These are phyloP conservation scores for Micractinium sp. DNA, from an alignment of 139 green algal genomes.

Conservation along the genomic window DNA sequence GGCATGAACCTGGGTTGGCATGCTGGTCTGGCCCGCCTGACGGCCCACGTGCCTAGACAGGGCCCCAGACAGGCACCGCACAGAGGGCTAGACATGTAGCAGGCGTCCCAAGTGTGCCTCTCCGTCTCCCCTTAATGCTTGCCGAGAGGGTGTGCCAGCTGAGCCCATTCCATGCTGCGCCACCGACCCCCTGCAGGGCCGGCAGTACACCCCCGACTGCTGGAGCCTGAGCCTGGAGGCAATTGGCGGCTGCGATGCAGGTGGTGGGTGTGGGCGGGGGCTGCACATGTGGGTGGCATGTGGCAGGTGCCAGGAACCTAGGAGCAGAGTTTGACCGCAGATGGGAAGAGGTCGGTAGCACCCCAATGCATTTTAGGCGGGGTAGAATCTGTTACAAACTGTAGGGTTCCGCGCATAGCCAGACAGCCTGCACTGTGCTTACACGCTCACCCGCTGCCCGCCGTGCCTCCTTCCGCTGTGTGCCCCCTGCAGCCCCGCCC, in stretches of 20 bases:
- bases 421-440: not conserved
- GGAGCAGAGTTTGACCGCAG: not conserved
- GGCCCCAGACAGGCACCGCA: no score
- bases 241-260: not conserved
- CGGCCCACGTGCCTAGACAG: not conserved
- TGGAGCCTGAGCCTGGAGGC: slow-evolving; percentile 16
- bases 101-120: no score
- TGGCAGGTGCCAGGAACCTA: not conserved
- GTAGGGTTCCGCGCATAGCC: not conserved
- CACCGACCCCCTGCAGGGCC: slow-evolving; percentile 18
- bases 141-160: no score
- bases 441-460: not conserved
- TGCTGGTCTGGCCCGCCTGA: not conserved
- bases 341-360: not conserved
- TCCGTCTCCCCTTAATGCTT: no score
- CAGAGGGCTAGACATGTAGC: no score
- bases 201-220: slow-evolving; percentile 22
- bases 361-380: not conserved
- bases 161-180: no score
- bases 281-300: not conserved
- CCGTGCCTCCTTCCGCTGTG: not conserved
- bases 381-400: not conserved
- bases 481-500: not conserved
- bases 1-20: not conserved
- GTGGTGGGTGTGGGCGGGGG: not conserved